Percentiles rank a stretch among this genome's conserved stretches.
Conservation (phyloP, 2,329 filamentous ascomycete species). For the Tetracladium maxilliforme region DNA sequence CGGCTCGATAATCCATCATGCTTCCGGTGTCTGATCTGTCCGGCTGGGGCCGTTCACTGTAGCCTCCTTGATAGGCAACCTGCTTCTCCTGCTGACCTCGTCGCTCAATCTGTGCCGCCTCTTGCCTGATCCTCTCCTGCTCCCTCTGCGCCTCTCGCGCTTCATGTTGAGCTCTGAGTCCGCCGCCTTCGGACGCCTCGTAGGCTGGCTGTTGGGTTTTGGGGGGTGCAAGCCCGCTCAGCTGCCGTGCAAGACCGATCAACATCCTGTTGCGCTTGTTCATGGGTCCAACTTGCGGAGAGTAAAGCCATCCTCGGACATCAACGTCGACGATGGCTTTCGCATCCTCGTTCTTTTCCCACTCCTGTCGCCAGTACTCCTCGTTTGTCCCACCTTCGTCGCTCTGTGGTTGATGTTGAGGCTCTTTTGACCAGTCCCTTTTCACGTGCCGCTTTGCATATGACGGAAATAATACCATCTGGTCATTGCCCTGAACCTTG, state of each 20-base stretch:
- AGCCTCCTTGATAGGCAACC: slow-evolving; percentile 54
- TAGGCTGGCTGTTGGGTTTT: slow-evolving; percentile 21
- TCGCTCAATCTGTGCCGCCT: slow-evolving; percentile 64
- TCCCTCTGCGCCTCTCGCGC: slow-evolving; percentile 34
- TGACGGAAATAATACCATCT: slow-evolving; percentile 90
- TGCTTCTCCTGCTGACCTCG: slow-evolving; percentile 58
- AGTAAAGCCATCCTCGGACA: slow-evolving; percentile 89
- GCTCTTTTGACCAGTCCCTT: no score
- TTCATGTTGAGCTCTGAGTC: slow-evolving; percentile 16
- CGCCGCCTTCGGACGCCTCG: slow-evolving; percentile 11
- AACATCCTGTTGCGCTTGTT: slow-evolving; percentile 76
- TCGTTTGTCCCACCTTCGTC: slow-evolving; percentile 38
- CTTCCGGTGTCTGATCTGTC: slow-evolving; percentile 21
- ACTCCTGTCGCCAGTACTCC: slow-evolving; percentile 65
- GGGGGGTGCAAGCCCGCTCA: slow-evolving; percentile 74
- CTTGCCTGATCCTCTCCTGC: slow-evolving; percentile 52
- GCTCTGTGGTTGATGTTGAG: slow-evolving; percentile 22
- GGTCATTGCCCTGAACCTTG: slow-evolving; percentile 64
- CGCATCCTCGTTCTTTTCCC: slow-evolving; percentile 67
- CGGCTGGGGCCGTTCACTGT: slow-evolving; percentile 49
- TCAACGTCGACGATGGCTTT: slow-evolving; percentile 87
- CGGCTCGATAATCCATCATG: no score
- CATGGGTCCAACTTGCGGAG: slow-evolving; percentile 71
- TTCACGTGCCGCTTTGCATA: slow-evolving; percentile 50
- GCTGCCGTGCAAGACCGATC: slow-evolving; percentile 70